Percentiles rank a stretch among this genome's conserved stretches.
Conservation (phyloP, 2,329 filamentous ascomycete genomes). For the Juglanconis juglandina region DNA sequence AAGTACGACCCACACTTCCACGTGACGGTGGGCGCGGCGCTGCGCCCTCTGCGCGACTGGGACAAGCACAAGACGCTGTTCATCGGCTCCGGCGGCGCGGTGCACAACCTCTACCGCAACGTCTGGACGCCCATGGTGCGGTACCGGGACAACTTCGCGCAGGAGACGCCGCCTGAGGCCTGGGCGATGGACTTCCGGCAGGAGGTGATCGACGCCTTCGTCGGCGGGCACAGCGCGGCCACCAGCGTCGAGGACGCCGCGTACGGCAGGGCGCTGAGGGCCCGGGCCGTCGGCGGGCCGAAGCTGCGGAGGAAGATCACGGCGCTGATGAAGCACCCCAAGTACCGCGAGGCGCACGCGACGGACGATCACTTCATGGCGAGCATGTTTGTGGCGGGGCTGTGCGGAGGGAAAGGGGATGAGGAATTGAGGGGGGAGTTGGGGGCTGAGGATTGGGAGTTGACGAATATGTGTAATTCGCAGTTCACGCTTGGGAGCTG, state of each 20-base stretch:
- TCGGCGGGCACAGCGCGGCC: constrained; percentile 35
- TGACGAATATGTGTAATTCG: constrained; percentile 62
- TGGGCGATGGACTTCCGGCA: constrained; percentile 66
- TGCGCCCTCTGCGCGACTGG: constrained; percentile 53
- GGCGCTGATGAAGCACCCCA: constrained; percentile 65
- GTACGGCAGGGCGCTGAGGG: constrained; percentile 18
- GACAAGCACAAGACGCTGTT: constrained; percentile 46
- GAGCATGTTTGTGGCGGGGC: constrained; percentile 60
- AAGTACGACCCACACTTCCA: constrained; percentile 40
- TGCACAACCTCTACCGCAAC: constrained; percentile 70
- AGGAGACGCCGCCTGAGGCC: constrained; percentile 53
- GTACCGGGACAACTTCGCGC: constrained; percentile 61
- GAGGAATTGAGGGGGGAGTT: constrained; percentile 38
- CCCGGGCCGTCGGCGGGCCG: constrained; percentile 42
- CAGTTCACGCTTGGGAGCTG: constrained; percentile 53
- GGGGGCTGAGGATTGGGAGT: constrained; percentile 62
- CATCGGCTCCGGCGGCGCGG: constrained; percentile 58
- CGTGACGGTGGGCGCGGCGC: constrained; percentile 52
- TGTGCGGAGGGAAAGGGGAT: constrained; percentile 47
- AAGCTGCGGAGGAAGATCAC: constrained; percentile 52
- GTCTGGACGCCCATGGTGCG: constrained; percentile 61
- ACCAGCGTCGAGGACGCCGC: constrained; percentile 15
- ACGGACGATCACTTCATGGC: constrained; percentile 71
- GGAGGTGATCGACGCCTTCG: constrained; percentile 58
- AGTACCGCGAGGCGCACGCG: constrained; percentile 63